Base-by-base conservation (phyloP, 2,329 filamentous ascomycete species). In the Fulvia fulva region DNA sequence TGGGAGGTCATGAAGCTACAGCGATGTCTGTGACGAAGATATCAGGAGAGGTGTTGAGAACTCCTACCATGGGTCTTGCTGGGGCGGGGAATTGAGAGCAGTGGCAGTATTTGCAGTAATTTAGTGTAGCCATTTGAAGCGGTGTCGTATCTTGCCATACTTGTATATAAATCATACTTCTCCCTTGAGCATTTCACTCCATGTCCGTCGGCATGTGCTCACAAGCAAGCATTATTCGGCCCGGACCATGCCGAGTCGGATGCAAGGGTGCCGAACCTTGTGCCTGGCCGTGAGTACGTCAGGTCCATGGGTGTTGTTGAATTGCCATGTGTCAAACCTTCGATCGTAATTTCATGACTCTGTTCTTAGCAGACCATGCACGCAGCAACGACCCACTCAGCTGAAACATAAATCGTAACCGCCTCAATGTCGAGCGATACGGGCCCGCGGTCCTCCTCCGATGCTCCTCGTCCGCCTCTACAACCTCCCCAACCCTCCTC, bases 401-500 rank as follows among this genome's bases (percentile, higher is more conserved):
- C 41, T 32, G 47, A 32, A 30, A 50, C 25, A 50, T 32, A 16
- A 32, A 50, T 28, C 26, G n/a, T 21, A 19, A 9, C n/a, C 14
- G 6, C 21, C 23, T 25, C 25, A 21, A 56, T 56, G 54, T 56
- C 54, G 21, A 56, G 45, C 45, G 54, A 41, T 28, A 45, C 54
- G 34, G 53, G 43, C 8, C 28, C 51, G n/a, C 55, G 55, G 19
- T 32, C 23, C 46, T 41, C 51, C 21, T 57, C 55, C 37, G 55
- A 57, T 44, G 37, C 50, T 25, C 43, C 53, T 49, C 44, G 50
- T 30, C 55, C 55, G 3, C 55, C 55, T 51, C 64, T 59, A 45
- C 59, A 55, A 49, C 65, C 56, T 28, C 64, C 52, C 51, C 61
- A 23, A 44, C 73, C 56, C 71, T 73, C 22, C 16, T 51, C 55